Base-by-base conservation (phyloP, 116 monocot species). In the Dioscorea cayenensis region DNA sequence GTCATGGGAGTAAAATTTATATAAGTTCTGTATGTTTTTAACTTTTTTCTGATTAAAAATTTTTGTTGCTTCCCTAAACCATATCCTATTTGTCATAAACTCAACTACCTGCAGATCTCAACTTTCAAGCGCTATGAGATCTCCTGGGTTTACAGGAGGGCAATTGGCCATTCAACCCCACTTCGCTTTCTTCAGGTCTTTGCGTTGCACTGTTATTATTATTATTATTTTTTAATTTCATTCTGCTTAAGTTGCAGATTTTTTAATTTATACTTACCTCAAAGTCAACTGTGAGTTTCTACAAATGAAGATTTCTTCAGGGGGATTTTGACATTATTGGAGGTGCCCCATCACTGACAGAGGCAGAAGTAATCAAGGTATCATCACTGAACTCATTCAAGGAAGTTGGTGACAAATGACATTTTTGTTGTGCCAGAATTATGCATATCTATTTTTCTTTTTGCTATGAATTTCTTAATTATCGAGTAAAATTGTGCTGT, bases 261-360 rank as follows among this genome's bases (percentile, higher is more conserved):
- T 16, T 37, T 36, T 69, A 14, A 51, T 69, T 29, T 43, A 49
- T 55, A 5, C 16, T 55, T 55, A n/a, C 55, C 55, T 55, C 55
- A 16, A 18, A 55, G 55, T 18, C 55, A 18, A 18, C 4, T n/a
- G 2, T 55, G 17, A 55, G n/a, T 55, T 55, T 55, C 55, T 55
- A n/a, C n/a, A n/a, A 55, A 16, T 55, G n/a, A 55, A 55, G 14
- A 55, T 5, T 55, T 55, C 70, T 19, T 36, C 66, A 97, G 97
- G 97, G 90, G 74, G 97, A 97, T 76, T 97, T 97, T 85, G 90
- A 97, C 81, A 90, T 97, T 71, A 58, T 97, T 83, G 93, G 97
- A 65, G 93, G 97, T 79, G 77, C 77, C 49, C 36, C 88, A 65
- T 63, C 88, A 29, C 50, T 97, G 74, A 77, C 85, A 14, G 83